phyloP scores from a whole-genome alignment of 2,329 filamentous ascomycete species.

The Aspergillus pseudoterreus region DNA sequence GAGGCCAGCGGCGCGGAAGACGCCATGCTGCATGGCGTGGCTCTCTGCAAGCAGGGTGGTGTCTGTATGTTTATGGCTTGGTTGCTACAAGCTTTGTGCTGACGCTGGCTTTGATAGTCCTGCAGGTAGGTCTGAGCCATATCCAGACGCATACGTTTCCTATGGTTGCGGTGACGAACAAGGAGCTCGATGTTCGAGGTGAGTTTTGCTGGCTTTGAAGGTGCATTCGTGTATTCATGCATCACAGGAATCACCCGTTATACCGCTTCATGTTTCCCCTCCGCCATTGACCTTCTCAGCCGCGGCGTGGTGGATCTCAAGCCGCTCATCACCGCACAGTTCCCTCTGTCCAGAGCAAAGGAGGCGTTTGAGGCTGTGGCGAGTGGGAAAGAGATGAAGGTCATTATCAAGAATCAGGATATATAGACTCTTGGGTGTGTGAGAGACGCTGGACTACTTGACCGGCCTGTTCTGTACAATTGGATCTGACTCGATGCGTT shows the following conservation, averaged over 20 bases:
- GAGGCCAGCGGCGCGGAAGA: constrained; percentile 6
- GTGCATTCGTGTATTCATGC: too few species aligned
- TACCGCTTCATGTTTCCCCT: background rate
- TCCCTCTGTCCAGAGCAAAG: background rate
- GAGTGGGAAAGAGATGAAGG: background rate
- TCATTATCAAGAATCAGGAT: background rate
- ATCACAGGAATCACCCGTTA: background rate
- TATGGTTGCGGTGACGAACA: background rate
- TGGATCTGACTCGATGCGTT: too few species aligned
- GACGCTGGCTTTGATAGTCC: background rate
- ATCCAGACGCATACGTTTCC: background rate
- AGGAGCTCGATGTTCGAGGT: background rate
- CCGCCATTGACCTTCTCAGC: background rate
- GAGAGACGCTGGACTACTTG: too few species aligned
- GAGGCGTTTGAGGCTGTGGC: background rate
- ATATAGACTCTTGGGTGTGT: too few species aligned
- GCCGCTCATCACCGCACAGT: background rate
- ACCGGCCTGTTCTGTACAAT: too few species aligned
- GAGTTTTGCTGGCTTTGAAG: background rate
- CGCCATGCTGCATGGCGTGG: constrained; percentile 12
- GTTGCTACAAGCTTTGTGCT: background rate
- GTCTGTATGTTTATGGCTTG: background rate
- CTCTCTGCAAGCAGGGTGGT: background rate
- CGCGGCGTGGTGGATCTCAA: background rate
- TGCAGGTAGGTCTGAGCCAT: background rate